Conservation (phyloP, 768 basidiomycete genomes). For the Termitomyces sp. region DNA sequence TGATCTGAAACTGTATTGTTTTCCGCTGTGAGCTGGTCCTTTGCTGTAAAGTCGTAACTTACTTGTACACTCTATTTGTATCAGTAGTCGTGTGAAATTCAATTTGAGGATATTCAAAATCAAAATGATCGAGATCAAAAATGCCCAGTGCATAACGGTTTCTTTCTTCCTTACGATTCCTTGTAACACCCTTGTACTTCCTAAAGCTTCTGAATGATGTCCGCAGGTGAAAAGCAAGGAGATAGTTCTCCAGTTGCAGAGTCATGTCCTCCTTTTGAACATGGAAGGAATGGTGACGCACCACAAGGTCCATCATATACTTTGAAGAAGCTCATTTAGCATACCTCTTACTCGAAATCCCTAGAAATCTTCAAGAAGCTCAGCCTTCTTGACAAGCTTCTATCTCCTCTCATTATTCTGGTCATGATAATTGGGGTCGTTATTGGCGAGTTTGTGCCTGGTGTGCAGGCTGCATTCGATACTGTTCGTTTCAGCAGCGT, state of each 20-base stretch:
- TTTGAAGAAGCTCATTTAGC: background rate
- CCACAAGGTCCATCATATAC: background rate
- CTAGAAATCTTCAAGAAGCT: slow-evolving; percentile 2
- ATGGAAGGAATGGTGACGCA: background rate
- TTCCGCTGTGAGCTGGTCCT: background rate
- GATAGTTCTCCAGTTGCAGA: background rate
- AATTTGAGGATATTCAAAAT: slow-evolving; percentile 15
- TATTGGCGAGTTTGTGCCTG: slow-evolving; percentile 61
- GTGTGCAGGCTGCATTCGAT: slow-evolving; percentile 56
- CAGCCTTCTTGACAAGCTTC: background rate
- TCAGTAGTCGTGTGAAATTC: slow-evolving; percentile 8
- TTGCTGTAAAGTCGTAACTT: slow-evolving; percentile 1
- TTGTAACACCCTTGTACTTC: background rate
- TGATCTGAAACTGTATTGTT: slow-evolving; percentile 1
- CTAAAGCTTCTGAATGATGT: background rate
- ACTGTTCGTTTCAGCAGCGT: slow-evolving; percentile 61
- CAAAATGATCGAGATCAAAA: slow-evolving; percentile 9
- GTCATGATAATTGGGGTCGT: slow-evolving; percentile 74
- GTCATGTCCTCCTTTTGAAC: background rate
- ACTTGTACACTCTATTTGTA: background rate
- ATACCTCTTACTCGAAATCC: background rate
- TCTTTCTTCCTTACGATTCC: background rate
- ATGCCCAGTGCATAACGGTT: background rate
- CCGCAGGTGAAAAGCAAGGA: background rate
- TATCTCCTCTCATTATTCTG: slow-evolving; percentile 25